Conservation (phyloP, 306 rosid genomes). For the Dalbergia cochinchinensis region DNA sequence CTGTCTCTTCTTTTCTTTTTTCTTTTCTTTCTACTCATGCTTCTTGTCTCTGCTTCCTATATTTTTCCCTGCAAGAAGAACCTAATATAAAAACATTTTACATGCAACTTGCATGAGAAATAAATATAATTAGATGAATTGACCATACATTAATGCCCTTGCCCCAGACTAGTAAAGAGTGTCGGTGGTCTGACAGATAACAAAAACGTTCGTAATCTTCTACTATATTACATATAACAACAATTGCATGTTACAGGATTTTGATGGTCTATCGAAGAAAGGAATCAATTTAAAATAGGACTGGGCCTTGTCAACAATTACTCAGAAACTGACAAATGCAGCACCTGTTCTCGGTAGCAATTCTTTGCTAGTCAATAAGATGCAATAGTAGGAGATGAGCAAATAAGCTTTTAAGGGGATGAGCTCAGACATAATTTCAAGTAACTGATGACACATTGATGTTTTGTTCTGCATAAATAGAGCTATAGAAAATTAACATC, state of each 20-base stretch:
- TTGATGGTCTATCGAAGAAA: constrained; percentile 46
- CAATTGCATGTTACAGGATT: constrained; percentile 43
- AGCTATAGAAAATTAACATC: neutral
- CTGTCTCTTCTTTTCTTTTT: neutral
- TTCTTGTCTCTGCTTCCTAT: constrained; percentile 45
- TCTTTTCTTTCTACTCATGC: neutral
- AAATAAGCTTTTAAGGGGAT: too few species aligned
- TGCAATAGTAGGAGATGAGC: constrained; percentile 6
- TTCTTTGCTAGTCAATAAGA: constrained; percentile 42
- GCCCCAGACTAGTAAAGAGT: constrained; percentile 43
- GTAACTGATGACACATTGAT: neutral
- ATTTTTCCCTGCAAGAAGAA: constrained; percentile 58
- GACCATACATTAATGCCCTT: constrained; percentile 51
- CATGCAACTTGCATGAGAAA: neutral
- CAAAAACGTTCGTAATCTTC: constrained; percentile 36
- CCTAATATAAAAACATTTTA: constrained; percentile 21
- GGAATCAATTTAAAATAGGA: constrained; percentile 50
- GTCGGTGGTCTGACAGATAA: constrained; percentile 73
- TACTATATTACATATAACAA: constrained; percentile 29
- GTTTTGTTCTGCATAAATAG: constrained; percentile 13
- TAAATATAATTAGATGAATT: constrained; percentile 20
- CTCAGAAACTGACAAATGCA: constrained; percentile 58
- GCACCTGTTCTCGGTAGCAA: neutral
- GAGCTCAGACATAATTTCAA: too few species aligned
- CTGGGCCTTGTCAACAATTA: constrained; percentile 40